Evolutionary conservation across 495 filamentous ascomycete genomes (phyloP).

Genomic region (Trichodelitschia bisporula): DNA sequence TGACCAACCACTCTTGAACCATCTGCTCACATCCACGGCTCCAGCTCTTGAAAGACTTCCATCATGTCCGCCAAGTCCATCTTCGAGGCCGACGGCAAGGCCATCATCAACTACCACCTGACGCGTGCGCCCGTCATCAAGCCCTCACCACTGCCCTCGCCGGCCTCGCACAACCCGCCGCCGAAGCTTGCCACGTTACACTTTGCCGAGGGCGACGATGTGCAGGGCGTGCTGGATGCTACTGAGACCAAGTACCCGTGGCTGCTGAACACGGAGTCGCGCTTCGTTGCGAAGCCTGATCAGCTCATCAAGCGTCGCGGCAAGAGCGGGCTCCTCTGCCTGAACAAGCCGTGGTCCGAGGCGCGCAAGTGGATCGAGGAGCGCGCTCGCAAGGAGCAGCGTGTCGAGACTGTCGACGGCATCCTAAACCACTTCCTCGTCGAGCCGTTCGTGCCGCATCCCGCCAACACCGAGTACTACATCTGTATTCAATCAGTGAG

Average conservation of each 20-base stretch:
- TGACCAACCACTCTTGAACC: constrained; percentile 1
- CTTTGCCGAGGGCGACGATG: constrained; percentile 71
- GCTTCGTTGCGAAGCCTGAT: constrained; percentile 98
- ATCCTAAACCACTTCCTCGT: constrained; percentile 85
- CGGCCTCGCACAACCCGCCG: constrained; percentile 75
- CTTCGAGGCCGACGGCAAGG: constrained; percentile 98
- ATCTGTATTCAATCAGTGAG: constrained; percentile 89
- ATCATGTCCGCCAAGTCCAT: constrained; percentile 97
- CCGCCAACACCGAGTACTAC: constrained; percentile 85
- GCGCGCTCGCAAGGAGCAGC: constrained; percentile 69
- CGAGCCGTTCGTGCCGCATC: constrained; percentile 94
- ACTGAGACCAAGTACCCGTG: constrained; percentile 90
- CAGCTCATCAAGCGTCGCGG: constrained; percentile 98
- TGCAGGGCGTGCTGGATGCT: constrained; percentile 74
- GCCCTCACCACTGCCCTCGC: constrained; percentile 72
- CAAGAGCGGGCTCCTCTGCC: constrained; percentile 86
- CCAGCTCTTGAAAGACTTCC: constrained; percentile 10
- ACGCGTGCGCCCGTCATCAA: constrained; percentile 95
- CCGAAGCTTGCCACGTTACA: constrained; percentile 73
- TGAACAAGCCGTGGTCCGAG: constrained; percentile 96
- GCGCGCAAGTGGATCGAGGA: constrained; percentile 80
- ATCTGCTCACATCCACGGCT: constrained; percentile 1
- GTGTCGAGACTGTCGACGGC: constrained; percentile 80
- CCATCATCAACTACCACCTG: constrained; percentile 99
- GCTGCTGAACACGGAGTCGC: constrained; percentile 56